These are phyloP conservation scores for Glycyrrhiza uralensis DNA, from an alignment of 306 rosid species.

Conservation along the genomic window DNA sequence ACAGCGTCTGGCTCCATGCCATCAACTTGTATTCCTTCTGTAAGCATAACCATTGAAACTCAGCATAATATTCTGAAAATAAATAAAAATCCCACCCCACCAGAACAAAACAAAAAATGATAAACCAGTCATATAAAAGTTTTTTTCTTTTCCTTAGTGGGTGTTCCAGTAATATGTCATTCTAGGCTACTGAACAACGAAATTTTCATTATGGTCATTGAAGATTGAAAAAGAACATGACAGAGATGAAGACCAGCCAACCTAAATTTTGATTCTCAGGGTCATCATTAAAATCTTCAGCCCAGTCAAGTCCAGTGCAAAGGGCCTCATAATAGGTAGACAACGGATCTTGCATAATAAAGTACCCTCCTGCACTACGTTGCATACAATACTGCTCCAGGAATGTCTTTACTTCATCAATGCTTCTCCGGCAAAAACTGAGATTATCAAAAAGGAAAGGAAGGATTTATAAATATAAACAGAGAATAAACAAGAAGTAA, in stretches of 20 bases:
- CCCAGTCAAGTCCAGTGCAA: slow-evolving; percentile 60
- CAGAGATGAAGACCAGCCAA: background rate
- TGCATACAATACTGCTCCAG: slow-evolving; percentile 39
- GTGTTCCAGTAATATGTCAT: no score
- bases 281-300: slow-evolving; percentile 29
- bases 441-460: no score
- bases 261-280: slow-evolving; percentile 24
- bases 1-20: background rate
- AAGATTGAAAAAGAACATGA: background rate
- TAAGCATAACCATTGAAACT: background rate
- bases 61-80: background rate
- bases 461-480: no score
- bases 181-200: no score
- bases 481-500: no score
- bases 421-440: slow-evolving; percentile 50
- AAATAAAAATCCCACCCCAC: background rate
- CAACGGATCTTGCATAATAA: slow-evolving; percentile 51
- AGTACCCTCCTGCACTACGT: slow-evolving; percentile 39
- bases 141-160: background rate
- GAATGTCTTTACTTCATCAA: slow-evolving; percentile 46
- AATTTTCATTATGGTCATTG: no score
- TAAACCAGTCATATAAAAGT: background rate
- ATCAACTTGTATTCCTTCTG: slow-evolving; percentile 1
- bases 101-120: background rate
- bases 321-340: slow-evolving; percentile 57